Evolutionary conservation across 2,329 filamentous ascomycete genomes (phyloP).

Genomic region (Paraconiothyrium brasiliense): DNA sequence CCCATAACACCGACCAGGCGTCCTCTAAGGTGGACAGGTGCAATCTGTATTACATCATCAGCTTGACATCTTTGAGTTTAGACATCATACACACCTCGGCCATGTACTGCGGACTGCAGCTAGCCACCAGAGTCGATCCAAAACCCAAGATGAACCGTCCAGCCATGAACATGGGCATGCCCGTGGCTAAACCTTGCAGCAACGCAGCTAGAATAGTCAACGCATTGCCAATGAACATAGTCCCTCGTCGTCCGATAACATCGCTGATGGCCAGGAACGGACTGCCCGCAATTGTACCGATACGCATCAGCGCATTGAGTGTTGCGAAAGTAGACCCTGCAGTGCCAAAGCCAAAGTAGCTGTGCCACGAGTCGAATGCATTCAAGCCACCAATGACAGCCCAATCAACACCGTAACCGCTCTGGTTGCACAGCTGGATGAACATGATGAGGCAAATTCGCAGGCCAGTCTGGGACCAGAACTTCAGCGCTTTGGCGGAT

Average conservation of each 20-base stretch:
- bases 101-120: conserved; percentile 49
- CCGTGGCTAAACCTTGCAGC: conserved; percentile 44
- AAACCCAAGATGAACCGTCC: conserved; percentile 52
- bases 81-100: conserved; percentile 27
- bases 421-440: conserved; percentile 59
- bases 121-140: conserved; percentile 48
- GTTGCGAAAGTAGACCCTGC: conserved; percentile 54
- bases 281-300: conserved; percentile 52
- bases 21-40: conserved; percentile 48
- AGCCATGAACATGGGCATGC: conserved; percentile 50
- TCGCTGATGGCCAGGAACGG: conserved; percentile 58
- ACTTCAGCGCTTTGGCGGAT: conserved; percentile 53
- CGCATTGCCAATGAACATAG: conserved; percentile 58
- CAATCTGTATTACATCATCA: conserved; percentile 30
- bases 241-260: conserved; percentile 57
- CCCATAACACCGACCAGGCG: conserved; percentile 60
- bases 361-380: conserved; percentile 54
- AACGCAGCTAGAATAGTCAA: conserved; percentile 58
- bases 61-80: background rate
- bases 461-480: conserved; percentile 55
- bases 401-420: conserved; percentile 61
- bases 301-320: conserved; percentile 52
- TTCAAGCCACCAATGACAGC: conserved; percentile 60
- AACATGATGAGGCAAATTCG: conserved; percentile 56
- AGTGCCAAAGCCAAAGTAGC: conserved; percentile 54